Conservation (phyloP, 2,329 filamentous ascomycete genomes). For the Coniochaeta prunicola region DNA sequence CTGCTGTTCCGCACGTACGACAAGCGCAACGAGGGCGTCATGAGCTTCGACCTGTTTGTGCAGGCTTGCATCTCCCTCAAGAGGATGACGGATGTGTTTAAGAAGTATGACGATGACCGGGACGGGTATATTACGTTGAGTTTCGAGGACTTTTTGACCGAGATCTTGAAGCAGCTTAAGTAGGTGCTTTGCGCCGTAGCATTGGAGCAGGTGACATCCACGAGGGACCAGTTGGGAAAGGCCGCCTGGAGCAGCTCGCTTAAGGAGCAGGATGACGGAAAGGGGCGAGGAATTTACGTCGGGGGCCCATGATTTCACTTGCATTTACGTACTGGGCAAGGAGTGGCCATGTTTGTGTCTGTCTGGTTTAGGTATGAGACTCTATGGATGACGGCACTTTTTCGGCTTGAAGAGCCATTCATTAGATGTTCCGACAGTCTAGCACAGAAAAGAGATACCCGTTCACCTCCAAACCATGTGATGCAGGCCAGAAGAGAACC, state of each 20-base stretch:
- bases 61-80: constrained; percentile 96
- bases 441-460: neutral
- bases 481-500: too few species aligned
- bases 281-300: neutral
- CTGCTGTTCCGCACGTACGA: constrained; percentile 87
- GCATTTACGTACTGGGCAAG: neutral
- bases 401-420: neutral
- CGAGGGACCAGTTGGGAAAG: too few species aligned
- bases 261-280: neutral
- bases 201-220: neutral
- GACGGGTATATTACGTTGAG: constrained; percentile 86
- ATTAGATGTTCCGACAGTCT: neutral
- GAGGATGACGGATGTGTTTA: constrained; percentile 98
- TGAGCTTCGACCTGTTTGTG: constrained; percentile 94
- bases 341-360: neutral
- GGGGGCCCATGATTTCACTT: neutral
- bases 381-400: neutral
- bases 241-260: too few species aligned
- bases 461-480: neutral
- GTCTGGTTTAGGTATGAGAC: neutral
- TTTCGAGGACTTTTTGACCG: constrained; percentile 74
- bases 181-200: constrained; percentile 17
- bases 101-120: constrained; percentile 95
- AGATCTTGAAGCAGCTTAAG: constrained; percentile 56
- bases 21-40: constrained; percentile 60